Evolutionary conservation across 2,329 filamentous ascomycete species (phyloP), one percentile per base, ranked within the genome.

Genomic region (Beauveria bassiana): DNA sequence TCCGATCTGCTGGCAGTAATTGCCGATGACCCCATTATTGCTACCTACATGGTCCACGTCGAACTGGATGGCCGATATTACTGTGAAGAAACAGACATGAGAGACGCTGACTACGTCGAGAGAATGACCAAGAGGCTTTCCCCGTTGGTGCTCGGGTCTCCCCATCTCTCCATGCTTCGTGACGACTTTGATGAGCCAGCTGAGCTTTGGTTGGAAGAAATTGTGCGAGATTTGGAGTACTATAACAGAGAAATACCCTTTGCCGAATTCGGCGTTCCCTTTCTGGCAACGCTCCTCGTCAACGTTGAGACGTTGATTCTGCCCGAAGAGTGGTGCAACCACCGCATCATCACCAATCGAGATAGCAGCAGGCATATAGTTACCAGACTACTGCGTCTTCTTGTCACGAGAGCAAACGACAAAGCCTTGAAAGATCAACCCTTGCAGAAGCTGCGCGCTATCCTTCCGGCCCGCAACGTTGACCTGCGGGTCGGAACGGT

Each of bases 41-140:
- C 61, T 5, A 7, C 22, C 34, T 62, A 62, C 61, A 62, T 62
- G n/a, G 40, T 62, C 16, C 54, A 62, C 20, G 45, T 58, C 2
- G 22, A 59, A 14, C 20, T 62, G 14, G 16, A n/a, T 5, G 8
- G 8, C 26, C 24, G 46, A 2, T 0, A 24, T 0, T 20, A 3
- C 3, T 54, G 46, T 7, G 22, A 38, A 7, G 3, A 16, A 3
- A 9, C 2, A n/a, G 55, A 47, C n/a, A 12, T 24, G 3, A 1
- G 5, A 3, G 43, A 49, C 16, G 12, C 20, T 31, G 22, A 26
- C 12, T 49, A 40, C 42, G 46, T 40, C 18, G n/a, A 38, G 10
- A 10, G 18, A 38, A 49, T 42, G 45, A 24, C 26, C 3, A 18
- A 26, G 3, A 31, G 18, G 20, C 47, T 62, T 26, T 14, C 3